phyloP scores from a whole-genome alignment of 1,284 basidiomycete genomes.

The Ustilago loliicola region DNA sequence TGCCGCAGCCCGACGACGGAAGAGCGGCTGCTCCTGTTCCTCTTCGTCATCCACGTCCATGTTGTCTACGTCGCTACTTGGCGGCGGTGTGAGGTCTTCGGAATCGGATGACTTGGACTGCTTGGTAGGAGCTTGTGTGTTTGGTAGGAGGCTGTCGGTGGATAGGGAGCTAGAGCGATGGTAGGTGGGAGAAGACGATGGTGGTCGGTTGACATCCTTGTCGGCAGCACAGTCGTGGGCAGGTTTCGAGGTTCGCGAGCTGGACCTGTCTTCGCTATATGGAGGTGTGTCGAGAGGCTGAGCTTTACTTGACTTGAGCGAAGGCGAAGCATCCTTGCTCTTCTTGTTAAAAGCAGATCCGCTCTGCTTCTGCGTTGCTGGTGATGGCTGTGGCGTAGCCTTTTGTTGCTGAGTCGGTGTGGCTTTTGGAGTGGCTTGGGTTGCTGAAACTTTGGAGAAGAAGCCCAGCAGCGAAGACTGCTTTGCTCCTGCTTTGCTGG shows the following conservation, averaged over 20 bases:
- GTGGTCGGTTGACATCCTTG: conserved; percentile 13
- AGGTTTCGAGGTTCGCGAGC: conserved; percentile 20
- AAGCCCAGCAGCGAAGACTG: conserved; percentile 60
- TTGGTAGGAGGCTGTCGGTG: conserved; percentile 27
- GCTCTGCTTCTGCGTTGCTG: conserved; percentile 7
- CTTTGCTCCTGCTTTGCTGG: conserved; percentile 37
- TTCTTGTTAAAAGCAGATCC: background rate
- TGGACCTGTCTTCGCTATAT: conserved; percentile 40
- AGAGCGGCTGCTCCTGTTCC: conserved; percentile 41
- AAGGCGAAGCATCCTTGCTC: conserved; percentile 16
- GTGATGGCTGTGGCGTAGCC: background rate
- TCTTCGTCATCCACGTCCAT: conserved; percentile 53
- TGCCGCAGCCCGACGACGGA: conserved; percentile 46
- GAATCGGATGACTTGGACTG: conserved; percentile 24
- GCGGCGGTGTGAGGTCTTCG: conserved; percentile 47
- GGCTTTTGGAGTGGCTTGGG: conserved; percentile 23
- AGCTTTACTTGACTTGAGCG: conserved; percentile 14
- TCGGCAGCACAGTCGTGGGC: background rate
- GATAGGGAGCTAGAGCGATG: conserved; percentile 46
- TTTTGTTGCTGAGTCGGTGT: conserved; percentile 13
- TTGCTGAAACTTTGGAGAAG: conserved; percentile 48
- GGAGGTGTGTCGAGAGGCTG: conserved; percentile 45
- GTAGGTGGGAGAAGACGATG: conserved; percentile 37
- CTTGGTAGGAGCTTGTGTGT: conserved; percentile 12
- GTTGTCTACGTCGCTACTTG: conserved; percentile 36